A percentile compares a stretch with the other conserved stretches of the same genome.
Evolutionary conservation across 2,329 filamentous ascomycete genomes (phyloP).

Genomic region (Talaromyces sp.): DNA sequence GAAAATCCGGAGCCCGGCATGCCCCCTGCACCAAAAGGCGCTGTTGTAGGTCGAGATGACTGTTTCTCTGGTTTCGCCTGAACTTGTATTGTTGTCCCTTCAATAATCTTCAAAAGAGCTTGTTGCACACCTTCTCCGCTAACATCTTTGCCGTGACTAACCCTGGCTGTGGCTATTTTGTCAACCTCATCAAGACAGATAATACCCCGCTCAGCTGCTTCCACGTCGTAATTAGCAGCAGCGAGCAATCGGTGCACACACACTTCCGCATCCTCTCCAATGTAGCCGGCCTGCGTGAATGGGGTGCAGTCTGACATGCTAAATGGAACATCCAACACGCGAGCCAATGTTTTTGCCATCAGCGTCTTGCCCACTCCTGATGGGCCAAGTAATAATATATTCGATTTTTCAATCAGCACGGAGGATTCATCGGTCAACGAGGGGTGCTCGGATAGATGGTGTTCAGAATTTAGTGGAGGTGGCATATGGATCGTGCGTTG

Average conservation of each 20-base stretch:
- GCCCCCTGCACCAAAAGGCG: constrained; percentile 11
- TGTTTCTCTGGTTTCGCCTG: constrained; percentile 65
- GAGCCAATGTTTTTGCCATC: constrained; percentile 82
- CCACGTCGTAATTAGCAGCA: constrained; percentile 82
- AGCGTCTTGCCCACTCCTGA: constrained; percentile 96
- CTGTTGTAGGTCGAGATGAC: constrained; percentile 31
- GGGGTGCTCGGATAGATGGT: constrained; percentile 23
- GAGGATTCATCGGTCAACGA: constrained; percentile 51
- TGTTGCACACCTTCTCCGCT: constrained; percentile 96
- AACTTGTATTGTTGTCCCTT: constrained; percentile 88
- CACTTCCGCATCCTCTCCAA: constrained; percentile 94
- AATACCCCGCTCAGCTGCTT: constrained; percentile 81
- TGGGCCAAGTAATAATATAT: constrained; percentile 82
- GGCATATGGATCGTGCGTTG: constrained; percentile 45
- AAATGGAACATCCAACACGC: constrained; percentile 90
- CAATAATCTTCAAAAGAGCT: constrained; percentile 89
- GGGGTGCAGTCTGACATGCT: constrained; percentile 94
- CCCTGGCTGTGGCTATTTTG: constrained; percentile 87
- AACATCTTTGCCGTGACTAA: constrained; percentile 85
- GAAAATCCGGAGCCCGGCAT: constrained; percentile 13
- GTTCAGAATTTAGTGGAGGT: constrained; percentile 18
- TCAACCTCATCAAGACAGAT: constrained; percentile 96
- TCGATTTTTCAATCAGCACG: constrained; percentile 89
- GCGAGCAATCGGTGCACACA: constrained; percentile 88
- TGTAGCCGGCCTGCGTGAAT: constrained; percentile 94